Evolutionary conservation across 139 green algal species (phyloP), one percentile per base, ranked within the genome.

Genomic region (Pleodorina starrii): DNA sequence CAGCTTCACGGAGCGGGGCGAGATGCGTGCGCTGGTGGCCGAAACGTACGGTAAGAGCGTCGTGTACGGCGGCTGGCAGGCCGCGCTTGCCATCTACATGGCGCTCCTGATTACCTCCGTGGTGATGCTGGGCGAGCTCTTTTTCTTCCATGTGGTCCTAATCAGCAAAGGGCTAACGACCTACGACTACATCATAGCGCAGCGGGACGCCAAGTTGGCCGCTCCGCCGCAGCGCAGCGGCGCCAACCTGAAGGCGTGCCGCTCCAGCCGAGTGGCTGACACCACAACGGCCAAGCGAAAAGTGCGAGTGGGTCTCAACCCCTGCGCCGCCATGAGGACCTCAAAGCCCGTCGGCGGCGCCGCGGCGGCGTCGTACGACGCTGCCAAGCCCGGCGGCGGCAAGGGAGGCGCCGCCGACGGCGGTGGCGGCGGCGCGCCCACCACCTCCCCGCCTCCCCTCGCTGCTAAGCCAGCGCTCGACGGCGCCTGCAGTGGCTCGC

Each of bases 131-230:
- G 91, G 84, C 19, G 95, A 97, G 81, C 93, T 97, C 16, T 91
- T 95, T 21, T 81, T 76, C 38, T 97, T 97, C 74, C 95, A 97
- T 85, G n/a, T 96, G 5, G 75, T 96, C 5, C 90, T 97, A 17
- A 90, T 90, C 10, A 72, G 21, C 16, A 94, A 94, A 54, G 86
- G 90, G 29, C 90, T 96, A 78, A 94, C 91, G 17, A 97, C 95
- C 36, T 97, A 96, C 78, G 95, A 96, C 38, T 97, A 96, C 93
- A 96, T 97, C 44, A 74, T 97, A 0, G 80, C 93, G 0, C 87
- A 93, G 76, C 83, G 89, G 2, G 91, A 89, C 81, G 59, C 44
- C 32, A 71, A 86, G n/a, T 36, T 90, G 59, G 51, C 74, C 1
- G 50, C 21, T 19, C 46, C 59, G 6, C 78, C 57, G n/a, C 9